Evolutionary conservation across 495 filamentous ascomycete species (phyloP).

Genomic region (Tuber brumale): DNA sequence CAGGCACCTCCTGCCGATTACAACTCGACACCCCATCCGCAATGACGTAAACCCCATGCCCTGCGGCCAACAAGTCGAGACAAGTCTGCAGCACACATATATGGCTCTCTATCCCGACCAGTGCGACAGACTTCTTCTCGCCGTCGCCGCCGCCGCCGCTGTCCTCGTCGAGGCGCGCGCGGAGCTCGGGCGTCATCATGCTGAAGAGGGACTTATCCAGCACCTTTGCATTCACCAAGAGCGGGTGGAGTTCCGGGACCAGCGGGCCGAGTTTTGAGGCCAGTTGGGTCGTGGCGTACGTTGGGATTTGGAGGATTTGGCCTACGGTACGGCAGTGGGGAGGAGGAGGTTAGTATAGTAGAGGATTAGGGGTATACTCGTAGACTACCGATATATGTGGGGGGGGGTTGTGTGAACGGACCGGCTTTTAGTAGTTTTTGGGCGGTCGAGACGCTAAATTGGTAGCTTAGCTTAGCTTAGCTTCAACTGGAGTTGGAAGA

Average conservation of each 20-base stretch:
- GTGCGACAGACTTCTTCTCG: conserved; percentile 48
- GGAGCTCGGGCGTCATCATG: conserved; percentile 56
- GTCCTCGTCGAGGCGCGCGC: conserved; percentile 33
- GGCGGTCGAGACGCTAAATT: conserved; percentile 50
- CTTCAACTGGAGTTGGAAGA: background rate
- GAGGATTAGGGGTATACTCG: conserved; percentile 7
- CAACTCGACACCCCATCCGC: conserved; percentile 71
- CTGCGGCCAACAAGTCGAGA: conserved; percentile 65
- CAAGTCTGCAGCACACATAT: conserved; percentile 93
- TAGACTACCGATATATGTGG: too few relatives aligned
- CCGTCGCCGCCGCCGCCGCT: too few relatives aligned
- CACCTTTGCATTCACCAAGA: conserved; percentile 48
- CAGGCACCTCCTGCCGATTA: conserved; percentile 68
- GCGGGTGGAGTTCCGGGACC: conserved; percentile 53
- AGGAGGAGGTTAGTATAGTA: background rate
- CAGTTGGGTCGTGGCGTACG: conserved; percentile 80
- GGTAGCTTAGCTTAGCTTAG: conserved; percentile 12
- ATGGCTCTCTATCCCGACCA: conserved; percentile 87
- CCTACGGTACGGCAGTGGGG: conserved; percentile 7
- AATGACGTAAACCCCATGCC: conserved; percentile 77
- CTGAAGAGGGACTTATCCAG: conserved; percentile 85
- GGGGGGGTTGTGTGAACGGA: background rate
- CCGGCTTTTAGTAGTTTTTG: conserved; percentile 52
- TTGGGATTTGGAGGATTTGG: conserved; percentile 63
- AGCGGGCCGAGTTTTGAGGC: conserved; percentile 66